These are phyloP conservation scores for Aspergillus aculeatinus DNA, from an alignment of 2,329 filamentous ascomycete genomes.

Conservation along the genomic window DNA sequence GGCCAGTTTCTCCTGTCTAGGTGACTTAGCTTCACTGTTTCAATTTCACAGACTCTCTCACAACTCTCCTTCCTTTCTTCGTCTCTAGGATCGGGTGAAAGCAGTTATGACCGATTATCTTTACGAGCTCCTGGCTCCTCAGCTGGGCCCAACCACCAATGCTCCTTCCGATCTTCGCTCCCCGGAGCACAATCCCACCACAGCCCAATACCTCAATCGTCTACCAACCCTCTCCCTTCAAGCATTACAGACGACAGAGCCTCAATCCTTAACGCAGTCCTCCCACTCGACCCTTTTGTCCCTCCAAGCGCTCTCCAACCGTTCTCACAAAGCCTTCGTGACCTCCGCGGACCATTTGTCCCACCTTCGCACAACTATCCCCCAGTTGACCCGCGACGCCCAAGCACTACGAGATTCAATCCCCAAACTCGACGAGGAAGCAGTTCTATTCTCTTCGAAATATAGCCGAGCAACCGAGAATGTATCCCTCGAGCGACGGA, in stretches of 20 bases:
- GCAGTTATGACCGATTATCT: conserved; percentile 67
- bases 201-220: conserved; percentile 67
- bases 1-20: background rate
- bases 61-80: background rate
- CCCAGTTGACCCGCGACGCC: conserved; percentile 64
- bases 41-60: background rate
- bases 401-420: conserved; percentile 68
- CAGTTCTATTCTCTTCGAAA: conserved; percentile 75
- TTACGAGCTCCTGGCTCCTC: conserved; percentile 69
- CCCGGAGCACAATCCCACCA: conserved; percentile 30
- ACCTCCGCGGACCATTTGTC: conserved; percentile 74
- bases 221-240: conserved; percentile 74
- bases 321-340: conserved; percentile 82
- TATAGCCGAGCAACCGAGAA: conserved; percentile 74
- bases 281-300: conserved; percentile 79
- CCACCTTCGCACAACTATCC: conserved; percentile 71
- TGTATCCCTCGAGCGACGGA: conserved; percentile 69
- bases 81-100: background rate
- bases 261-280: conserved; percentile 74
- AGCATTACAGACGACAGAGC: conserved; percentile 71
- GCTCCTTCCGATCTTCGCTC: conserved; percentile 7
- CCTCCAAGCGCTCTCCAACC: conserved; percentile 83
- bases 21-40: no score
- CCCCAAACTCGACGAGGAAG: conserved; percentile 74
- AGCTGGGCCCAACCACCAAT: conserved; percentile 50